Evolutionary conservation across 306 rosid species (phyloP).

Genomic region (Canavalia ensiformis): DNA sequence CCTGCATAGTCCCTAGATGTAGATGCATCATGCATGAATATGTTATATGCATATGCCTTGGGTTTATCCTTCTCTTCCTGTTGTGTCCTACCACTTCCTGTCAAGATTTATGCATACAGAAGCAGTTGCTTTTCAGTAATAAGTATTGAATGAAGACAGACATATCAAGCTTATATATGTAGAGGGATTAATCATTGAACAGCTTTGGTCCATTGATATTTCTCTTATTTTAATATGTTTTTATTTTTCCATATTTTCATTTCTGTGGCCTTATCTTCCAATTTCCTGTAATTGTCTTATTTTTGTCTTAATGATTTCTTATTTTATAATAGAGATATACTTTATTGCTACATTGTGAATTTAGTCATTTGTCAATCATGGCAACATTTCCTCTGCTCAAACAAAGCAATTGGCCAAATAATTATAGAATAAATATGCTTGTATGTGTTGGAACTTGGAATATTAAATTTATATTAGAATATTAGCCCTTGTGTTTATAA

Average conservation of each 20-base stretch:
- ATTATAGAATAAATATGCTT: background rate
- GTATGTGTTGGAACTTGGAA: background rate
- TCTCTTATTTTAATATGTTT: background rate
- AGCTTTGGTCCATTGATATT: background rate
- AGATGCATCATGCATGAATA: slow-evolving; percentile 8
- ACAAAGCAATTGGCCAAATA: background rate
- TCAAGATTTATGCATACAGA: background rate
- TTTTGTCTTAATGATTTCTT: background rate
- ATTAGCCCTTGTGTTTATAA: no score
- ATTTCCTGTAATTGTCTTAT: background rate
- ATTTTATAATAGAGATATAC: background rate
- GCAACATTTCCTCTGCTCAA: slow-evolving; percentile 1
- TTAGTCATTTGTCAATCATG: background rate
- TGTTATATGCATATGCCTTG: background rate
- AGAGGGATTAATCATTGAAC: background rate
- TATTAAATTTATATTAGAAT: background rate
- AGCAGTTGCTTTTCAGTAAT: slow-evolving; percentile 14
- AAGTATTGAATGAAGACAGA: slow-evolving; percentile 2
- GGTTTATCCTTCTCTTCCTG: slow-evolving; percentile 33
- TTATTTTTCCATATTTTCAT: background rate
- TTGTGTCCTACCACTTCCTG: background rate
- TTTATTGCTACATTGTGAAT: background rate
- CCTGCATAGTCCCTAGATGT: slow-evolving; percentile 20
- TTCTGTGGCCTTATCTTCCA: background rate
- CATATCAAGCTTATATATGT: background rate